Evolutionary conservation across 2,329 filamentous ascomycete species (phyloP), one percentile per base, ranked within the genome.

Genomic region (Rhynchosporium graminicola): DNA sequence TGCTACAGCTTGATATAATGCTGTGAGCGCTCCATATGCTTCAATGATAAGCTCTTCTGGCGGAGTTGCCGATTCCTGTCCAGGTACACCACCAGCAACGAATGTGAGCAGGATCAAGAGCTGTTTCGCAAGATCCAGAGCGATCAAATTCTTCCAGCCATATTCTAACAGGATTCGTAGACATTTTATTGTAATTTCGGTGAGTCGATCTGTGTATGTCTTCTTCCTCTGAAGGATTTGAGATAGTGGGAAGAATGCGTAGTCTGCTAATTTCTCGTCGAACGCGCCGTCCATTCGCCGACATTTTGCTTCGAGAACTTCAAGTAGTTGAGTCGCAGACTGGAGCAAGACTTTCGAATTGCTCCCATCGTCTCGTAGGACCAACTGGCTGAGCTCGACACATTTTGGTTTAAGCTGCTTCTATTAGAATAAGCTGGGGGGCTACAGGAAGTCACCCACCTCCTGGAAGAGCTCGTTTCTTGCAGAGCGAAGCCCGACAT

Each of bases 171-270:
- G 81, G 15, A 92, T 78, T 10, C 84, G 82, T 40, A 97, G 79
- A 68, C 90, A 94, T 73, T 87, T 86, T 51, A 97, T 80, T 36
- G 89, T 87, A 48, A 90, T 77, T 74, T 99, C 95, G 7, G 95
- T 78, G 46, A 91, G 80, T 42, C 83, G 83, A 52, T 90, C 83
- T 0, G 93, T 87, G 59, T 93, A 85, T 54, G 83, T 81, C 65
- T 89, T 85, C 68, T 91, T 88, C 65, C 87, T 83, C 63, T 91
- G 88, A 70, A 99, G 88, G 45, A 98, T 86, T 69, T 95, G 89
- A 0, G 91, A 92, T 0, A 99, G 80, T 0, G 95, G 95, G 66
- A 97, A 97, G 79, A 98, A 98, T 72, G 90, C 84, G 80, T 98
- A 99, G 78, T 97, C 93, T 13, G 93, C 92, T 20, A 98, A 79